Conservation (phyloP, 441 rosid species). For the Arabidopsis lyrata region DNA sequence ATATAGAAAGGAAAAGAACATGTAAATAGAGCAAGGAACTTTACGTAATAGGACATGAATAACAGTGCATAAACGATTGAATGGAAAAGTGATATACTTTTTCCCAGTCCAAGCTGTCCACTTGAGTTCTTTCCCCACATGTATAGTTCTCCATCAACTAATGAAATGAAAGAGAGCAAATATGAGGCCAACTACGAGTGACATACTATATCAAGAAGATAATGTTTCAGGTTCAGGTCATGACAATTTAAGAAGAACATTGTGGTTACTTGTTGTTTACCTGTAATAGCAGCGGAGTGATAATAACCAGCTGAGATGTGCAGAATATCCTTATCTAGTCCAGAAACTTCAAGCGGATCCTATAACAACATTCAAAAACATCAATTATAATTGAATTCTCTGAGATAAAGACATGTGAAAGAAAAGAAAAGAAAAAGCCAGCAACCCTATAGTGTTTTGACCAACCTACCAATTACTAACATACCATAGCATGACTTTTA, state of each 20-base stretch:
- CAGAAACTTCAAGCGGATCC: conserved; percentile 81
- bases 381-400: background rate
- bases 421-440: conserved; percentile 9
- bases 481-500: conserved; percentile 61
- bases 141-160: conserved; percentile 88
- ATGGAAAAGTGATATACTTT: conserved; percentile 54
- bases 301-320: conserved; percentile 87
- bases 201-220: background rate
- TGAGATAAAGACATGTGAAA: background rate
- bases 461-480: conserved; percentile 30
- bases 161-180: conserved; percentile 24
- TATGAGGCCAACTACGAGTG: too few species aligned
- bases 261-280: conserved; percentile 47
- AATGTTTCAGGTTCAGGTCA: conserved; percentile 11
- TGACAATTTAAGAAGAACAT: background rate
- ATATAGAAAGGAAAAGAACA: conserved; percentile 31
- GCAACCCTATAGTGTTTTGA: conserved; percentile 3
- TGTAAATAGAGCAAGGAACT: conserved; percentile 16
- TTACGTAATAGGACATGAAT: conserved; percentile 16
- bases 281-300: conserved; percentile 95
- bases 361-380: conserved; percentile 38
- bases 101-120: conserved; percentile 98
- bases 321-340: conserved; percentile 63
- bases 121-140: conserved; percentile 94
- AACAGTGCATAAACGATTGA: conserved; percentile 7